phyloP scores from a whole-genome alignment of 1,139 yeast genomes.

The Hemisphaericaspora lyxosophila region DNA sequence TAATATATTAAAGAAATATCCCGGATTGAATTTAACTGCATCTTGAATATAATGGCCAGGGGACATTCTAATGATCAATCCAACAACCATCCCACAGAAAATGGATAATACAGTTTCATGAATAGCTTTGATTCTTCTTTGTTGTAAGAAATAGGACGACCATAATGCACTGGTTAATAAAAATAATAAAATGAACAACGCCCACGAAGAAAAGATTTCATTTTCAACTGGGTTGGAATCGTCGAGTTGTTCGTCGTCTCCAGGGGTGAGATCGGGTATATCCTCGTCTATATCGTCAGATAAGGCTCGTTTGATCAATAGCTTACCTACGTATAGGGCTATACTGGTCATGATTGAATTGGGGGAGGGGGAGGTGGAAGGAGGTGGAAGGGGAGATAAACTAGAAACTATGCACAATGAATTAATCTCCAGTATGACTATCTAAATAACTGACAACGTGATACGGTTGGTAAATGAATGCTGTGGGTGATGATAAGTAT shows the following conservation, averaged over 20 bases:
- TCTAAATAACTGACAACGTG: too few species aligned
- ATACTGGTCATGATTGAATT: conserved; percentile 25
- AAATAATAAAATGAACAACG: conserved; percentile 79
- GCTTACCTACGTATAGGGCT: conserved; percentile 26
- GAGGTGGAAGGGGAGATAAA: too few species aligned
- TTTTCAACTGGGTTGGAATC: conserved; percentile 90
- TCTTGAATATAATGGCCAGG: conserved; percentile 98
- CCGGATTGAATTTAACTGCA: conserved; percentile 91
- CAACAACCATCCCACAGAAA: conserved; percentile 95
- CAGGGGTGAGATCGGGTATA: conserved; percentile 52
- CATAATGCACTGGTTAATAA: conserved; percentile 85
- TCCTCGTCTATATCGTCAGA: conserved; percentile 37
- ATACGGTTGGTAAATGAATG: too few species aligned
- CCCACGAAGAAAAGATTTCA: conserved; percentile 97
- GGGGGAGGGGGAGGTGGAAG: too few species aligned
- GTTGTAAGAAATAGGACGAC: conserved; percentile 93
- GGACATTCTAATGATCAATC: conserved; percentile 79
- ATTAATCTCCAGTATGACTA: too few species aligned
- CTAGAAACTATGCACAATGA: too few species aligned
- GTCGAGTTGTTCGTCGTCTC: conserved; percentile 51
- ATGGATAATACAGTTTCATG: conserved; percentile 97
- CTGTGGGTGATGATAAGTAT: too few species aligned
- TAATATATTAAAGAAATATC: conserved; percentile 89
- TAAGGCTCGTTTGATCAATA: conserved; percentile 31
- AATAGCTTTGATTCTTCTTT: conserved; percentile 85